Percentiles rank a stretch among this genome's conserved stretches.
Conservation (phyloP, 805 yeast species). For the Saitoella complicata region DNA sequence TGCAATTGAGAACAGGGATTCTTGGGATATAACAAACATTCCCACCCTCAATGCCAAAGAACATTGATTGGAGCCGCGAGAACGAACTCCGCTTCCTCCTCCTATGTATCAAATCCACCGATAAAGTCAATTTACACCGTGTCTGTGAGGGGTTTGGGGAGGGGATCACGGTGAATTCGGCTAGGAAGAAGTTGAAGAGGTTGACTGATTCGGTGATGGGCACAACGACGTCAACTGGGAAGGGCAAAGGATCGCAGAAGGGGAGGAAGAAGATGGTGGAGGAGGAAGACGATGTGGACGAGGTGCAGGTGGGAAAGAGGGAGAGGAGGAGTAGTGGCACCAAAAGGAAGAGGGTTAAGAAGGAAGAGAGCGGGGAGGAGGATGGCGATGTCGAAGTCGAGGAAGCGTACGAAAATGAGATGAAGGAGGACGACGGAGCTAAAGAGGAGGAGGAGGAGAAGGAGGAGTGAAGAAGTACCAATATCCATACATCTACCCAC, state of each 20-base stretch:
- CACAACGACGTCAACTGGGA: neutral
- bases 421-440: neutral
- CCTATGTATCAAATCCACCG: too few relatives aligned
- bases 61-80: too few relatives aligned
- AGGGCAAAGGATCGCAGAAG: neutral
- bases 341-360: neutral
- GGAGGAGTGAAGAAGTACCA: neutral
- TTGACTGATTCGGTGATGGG: too few relatives aligned
- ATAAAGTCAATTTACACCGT: too few relatives aligned
- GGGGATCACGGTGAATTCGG: too few relatives aligned
- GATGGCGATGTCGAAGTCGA: neutral
- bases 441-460: neutral
- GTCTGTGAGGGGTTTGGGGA: too few relatives aligned
- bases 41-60: too few relatives aligned
- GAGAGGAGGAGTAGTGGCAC: neutral
- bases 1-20: too few relatives aligned
- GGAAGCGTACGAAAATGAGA: neutral
- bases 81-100: too few relatives aligned
- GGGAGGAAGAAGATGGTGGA: neutral
- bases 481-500: too few relatives aligned
- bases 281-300: neutral
- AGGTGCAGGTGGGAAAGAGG: neutral
- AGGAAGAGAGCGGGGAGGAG: neutral
- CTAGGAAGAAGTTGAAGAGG: too few relatives aligned
- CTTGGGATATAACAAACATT: too few relatives aligned